Evolutionary conservation across 805 yeast genomes (phyloP), one percentile per base, ranked within the genome.

Genomic region (Ogataea sp.): DNA sequence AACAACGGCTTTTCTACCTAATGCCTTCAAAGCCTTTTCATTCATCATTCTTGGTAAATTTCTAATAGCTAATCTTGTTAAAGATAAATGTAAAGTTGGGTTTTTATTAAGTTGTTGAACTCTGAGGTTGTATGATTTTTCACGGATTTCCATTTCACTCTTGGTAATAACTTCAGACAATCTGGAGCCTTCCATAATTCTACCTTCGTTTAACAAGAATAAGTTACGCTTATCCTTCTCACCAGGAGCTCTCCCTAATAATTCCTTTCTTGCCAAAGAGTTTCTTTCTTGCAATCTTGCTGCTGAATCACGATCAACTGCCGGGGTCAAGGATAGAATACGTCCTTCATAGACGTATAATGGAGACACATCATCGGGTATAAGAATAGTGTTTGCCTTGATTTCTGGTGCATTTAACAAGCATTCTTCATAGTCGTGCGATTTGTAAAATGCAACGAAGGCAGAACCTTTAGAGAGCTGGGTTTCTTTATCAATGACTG

Each of bases 391-490:
- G 13, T 78, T 67, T 14, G 73, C 60, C 6, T 65, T 66, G 16
- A 78, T 71, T 33, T 76, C 75, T 20, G 98, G 97, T 0, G 97
- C 96, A 51, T 78, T 71, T 4, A 68, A 67, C 27, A 89, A 56
- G 63, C 97, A 89, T 39, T 73, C 71, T 25, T 71, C 70, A 51
- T 77, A 84, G 3, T 83, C 75, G 4, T 71, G 78, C 39, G 74
- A 75, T 18, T 71, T 65, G 37, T 58, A 61, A 56, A 93, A 93
- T 0, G 96, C 95, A 32, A 93, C 95, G 57, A 93, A 93, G 0
- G 96, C 98, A 1, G 96, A 83, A 45, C 98, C 98, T 57, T 73
- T 84, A 11, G 97, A 90, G 43, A 85, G 65, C 6, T 94, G 95
- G 2, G 95, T 80, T 40, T 70, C 82, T 53, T 70, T 83, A 54